Evolutionary conservation across 106 monocot genomes (phyloP).

Genomic region (Platanthera guangdongensis): DNA sequence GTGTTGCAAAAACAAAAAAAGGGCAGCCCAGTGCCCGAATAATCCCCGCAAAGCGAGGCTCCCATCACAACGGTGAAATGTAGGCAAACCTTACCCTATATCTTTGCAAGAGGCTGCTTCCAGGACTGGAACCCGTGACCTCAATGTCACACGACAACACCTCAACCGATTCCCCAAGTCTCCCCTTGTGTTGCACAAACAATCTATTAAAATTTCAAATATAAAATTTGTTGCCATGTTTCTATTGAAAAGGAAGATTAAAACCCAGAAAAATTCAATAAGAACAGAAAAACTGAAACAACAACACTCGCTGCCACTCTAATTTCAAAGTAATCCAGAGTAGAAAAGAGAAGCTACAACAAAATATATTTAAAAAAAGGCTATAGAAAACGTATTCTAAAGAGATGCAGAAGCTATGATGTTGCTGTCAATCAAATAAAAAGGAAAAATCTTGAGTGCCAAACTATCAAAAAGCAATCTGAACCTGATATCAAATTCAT

Average conservation of each 20-base stretch:
- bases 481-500: neutral
- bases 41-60: too few relatives aligned
- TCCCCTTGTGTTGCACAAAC: neutral
- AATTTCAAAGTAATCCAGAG: neutral
- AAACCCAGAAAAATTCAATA: neutral
- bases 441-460: neutral
- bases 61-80: too few relatives aligned
- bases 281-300: neutral
- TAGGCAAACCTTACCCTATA: too few relatives aligned
- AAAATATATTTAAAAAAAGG: neutral
- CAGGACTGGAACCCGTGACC: too few relatives aligned
- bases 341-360: neutral
- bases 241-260: neutral
- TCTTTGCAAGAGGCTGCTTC: too few relatives aligned
- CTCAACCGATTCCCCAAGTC: too few relatives aligned
- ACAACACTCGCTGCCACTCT: neutral
- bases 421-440: neutral
- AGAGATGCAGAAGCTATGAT: neutral
- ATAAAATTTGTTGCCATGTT: neutral
- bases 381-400: neutral
- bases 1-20: neutral
- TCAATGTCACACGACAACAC: too few relatives aligned
- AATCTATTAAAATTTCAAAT: neutral
- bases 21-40: too few relatives aligned
- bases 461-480: conserved; percentile 3